Base-by-base conservation (phyloP, 768 basidiomycete species). In the Polyporus arcularius region DNA sequence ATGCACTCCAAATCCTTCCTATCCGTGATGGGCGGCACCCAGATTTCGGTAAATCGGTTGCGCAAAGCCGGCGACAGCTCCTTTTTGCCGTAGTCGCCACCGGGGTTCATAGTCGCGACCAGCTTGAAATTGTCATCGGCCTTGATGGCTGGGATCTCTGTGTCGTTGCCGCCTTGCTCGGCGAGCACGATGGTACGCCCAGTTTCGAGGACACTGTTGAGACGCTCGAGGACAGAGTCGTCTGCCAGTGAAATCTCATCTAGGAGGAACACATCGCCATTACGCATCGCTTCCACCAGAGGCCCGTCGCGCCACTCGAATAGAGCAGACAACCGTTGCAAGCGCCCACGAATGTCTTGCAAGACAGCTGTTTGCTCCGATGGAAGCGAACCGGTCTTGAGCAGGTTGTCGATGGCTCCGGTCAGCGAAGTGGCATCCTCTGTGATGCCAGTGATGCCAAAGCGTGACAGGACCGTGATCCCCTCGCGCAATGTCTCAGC, bases 261-360 rank as follows among this genome's bases (percentile, higher is more conserved):
- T 31, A 99, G 82, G 7, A 99, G 79, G 67, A 99, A 90, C 3
- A 96, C 80, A 65, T 90, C 87, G 16, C 96, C 96, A 18, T 72
- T 72, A 8, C 80, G 80, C 97, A 99, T 99, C 2, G 96, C 91
- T 65, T 92, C 83, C 6, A 99, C 85, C 35, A 99, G 82, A n/a
- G 97, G 96, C 2, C 97, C 97, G 68, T 98, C 94, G 62, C 90
- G 85, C 97, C 97, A 99, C 71, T 97, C 92, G 69, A 99, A 98
- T 43, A 98, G 85, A 0, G 91, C 85, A n/a, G 83, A 80, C 0
- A 87, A 76, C 30, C 78, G 77, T 52, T 78, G 71, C 2, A 89
- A 68, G 21, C 77, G 79, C 12, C 71, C 74, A 35, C 78, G 82
- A 11, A 83, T 71, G 4, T 76, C 75, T 43, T 74, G 71, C 9